Percentiles rank a stretch among this genome's conserved stretches.
phyloP scores from a whole-genome alignment of 768 basidiomycete species.

The Cubamyces sp. region DNA sequence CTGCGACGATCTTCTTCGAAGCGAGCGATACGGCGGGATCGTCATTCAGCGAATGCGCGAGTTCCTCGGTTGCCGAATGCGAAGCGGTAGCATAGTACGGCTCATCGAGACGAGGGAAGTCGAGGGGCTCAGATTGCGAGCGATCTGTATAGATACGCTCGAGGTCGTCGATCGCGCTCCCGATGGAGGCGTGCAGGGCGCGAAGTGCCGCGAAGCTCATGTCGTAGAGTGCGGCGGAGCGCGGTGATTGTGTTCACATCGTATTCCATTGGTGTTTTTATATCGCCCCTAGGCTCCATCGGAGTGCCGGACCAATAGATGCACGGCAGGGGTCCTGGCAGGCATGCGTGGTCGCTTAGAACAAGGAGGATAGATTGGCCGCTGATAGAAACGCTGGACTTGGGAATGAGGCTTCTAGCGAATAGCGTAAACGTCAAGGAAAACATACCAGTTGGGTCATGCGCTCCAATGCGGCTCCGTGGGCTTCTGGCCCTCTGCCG shows the following conservation, averaged over 20 bases:
- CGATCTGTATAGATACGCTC: conserved; percentile 48
- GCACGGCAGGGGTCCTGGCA: neutral
- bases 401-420: neutral
- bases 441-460: conserved; percentile 3
- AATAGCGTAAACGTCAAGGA: neutral
- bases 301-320: neutral
- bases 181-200: conserved; percentile 65
- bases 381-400: neutral
- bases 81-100: conserved; percentile 10
- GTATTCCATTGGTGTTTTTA: neutral
- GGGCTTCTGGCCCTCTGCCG: neutral
- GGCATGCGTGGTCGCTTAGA: neutral
- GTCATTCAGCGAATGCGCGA: conserved; percentile 55
- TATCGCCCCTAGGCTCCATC: neutral
- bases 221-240: neutral
- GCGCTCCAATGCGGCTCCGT: neutral
- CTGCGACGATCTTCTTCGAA: conserved; percentile 65
- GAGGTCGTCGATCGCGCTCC: conserved; percentile 67
- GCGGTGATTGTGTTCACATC: neutral
- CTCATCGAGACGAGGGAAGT: conserved; percentile 16
- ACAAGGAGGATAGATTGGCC: neutral
- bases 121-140: conserved; percentile 5
- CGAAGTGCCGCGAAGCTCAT: conserved; percentile 64
- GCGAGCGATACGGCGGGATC: conserved; percentile 63
- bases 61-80: conserved; percentile 2